These are phyloP conservation scores for Golubevia pallescens DNA, from an alignment of 1,284 basidiomycete genomes.

Conservation along the genomic window DNA sequence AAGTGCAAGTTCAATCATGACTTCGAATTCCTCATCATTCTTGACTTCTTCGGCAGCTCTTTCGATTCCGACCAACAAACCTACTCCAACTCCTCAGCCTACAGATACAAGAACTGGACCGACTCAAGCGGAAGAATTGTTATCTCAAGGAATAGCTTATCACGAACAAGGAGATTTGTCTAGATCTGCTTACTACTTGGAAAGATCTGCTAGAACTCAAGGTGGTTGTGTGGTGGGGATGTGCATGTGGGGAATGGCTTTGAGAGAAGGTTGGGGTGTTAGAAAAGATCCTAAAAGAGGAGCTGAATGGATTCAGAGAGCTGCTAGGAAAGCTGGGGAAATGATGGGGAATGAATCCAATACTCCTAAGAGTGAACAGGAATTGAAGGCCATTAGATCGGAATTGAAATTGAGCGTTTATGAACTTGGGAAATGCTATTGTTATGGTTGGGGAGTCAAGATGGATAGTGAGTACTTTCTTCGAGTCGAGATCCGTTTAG, in stretches of 20 bases:
- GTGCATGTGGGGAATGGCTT: conserved; percentile 61
- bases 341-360: conserved; percentile 24
- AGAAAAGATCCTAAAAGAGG: conserved; percentile 48
- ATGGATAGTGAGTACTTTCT: conserved; percentile 30
- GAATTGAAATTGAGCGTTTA: conserved; percentile 54
- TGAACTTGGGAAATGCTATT: conserved; percentile 56
- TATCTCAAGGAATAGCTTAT: conserved; percentile 47
- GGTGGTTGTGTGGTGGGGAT: conserved; percentile 58
- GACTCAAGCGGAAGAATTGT: conserved; percentile 37
- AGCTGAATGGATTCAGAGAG: conserved; percentile 51
- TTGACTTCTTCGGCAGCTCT: not conserved
- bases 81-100: not conserved
- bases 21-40: not conserved
- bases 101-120: conserved; percentile 35
- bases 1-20: not conserved
- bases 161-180: conserved; percentile 54
- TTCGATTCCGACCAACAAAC: not conserved
- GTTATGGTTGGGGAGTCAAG: conserved; percentile 58
- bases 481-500: too few relatives aligned
- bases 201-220: conserved; percentile 51
- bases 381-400: conserved; percentile 43
- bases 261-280: conserved; percentile 56
- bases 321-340: conserved; percentile 44
- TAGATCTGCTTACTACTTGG: conserved; percentile 54
- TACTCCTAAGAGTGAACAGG: conserved; percentile 27